These are phyloP conservation scores for Penicillium janthinellum DNA, from an alignment of 2,329 filamentous ascomycete genomes.

Conservation along the genomic window DNA sequence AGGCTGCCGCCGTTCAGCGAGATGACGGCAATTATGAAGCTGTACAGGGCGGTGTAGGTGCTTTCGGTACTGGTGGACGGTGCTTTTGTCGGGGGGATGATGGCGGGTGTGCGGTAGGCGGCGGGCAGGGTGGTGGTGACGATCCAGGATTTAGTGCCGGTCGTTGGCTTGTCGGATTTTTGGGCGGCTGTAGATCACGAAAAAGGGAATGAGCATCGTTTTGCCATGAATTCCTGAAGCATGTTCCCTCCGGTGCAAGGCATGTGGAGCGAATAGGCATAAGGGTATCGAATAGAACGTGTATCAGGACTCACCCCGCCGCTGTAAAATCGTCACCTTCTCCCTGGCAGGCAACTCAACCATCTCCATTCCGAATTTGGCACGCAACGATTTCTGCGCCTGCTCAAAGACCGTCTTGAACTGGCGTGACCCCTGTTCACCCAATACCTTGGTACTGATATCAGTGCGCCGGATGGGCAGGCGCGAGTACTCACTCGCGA, in stretches of 20 bases:
- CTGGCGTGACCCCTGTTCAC: slow-evolving; percentile 63
- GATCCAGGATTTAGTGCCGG: slow-evolving; percentile 71
- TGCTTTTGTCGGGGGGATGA: slow-evolving; percentile 68
- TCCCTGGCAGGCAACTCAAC: slow-evolving; percentile 78
- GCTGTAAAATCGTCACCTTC: slow-evolving; percentile 77
- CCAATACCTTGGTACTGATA: slow-evolving; percentile 68
- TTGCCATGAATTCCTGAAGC: background rate
- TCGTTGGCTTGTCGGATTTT: slow-evolving; percentile 44
- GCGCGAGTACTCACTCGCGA: slow-evolving; percentile 63
- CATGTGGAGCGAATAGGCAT: too few relatives aligned
- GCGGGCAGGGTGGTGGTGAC: slow-evolving; percentile 72
- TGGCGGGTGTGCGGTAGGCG: slow-evolving; percentile 65
- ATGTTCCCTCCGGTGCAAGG: background rate
- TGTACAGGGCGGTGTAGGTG: slow-evolving; percentile 80
- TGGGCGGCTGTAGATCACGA: slow-evolving; percentile 50
- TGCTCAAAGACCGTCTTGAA: slow-evolving; percentile 77
- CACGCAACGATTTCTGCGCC: slow-evolving; percentile 71
- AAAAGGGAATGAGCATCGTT: background rate
- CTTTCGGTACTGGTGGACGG: slow-evolving; percentile 69
- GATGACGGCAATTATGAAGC: slow-evolving; percentile 76
- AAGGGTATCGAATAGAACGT: background rate
- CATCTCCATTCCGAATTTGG: slow-evolving; percentile 90
- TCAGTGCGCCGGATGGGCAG: slow-evolving; percentile 60
- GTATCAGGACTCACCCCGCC: slow-evolving; percentile 62
- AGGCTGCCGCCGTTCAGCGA: slow-evolving; percentile 71